Evolutionary conservation across 2,329 filamentous ascomycete genomes (phyloP), one percentile per base, ranked within the genome.

Genomic region (Neonectria sp.): DNA sequence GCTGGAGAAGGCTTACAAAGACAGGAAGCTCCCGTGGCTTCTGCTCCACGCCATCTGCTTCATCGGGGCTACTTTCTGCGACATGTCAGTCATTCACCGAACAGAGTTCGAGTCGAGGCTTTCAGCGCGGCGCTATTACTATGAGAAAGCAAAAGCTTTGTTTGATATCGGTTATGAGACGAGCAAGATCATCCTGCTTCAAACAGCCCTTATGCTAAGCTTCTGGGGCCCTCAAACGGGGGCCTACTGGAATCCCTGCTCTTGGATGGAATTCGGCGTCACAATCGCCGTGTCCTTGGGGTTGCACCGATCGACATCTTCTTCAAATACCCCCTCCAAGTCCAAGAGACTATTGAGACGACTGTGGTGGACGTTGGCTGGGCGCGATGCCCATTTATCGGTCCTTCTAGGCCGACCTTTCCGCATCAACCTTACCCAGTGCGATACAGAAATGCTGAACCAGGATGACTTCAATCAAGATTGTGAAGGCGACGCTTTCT

Each of bases 311-410:
- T 55, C 51, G 6, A n/a, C 49, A 17, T 29, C 27, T 9, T 27
- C 27, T 21, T 21, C 37, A 43, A 56, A 40, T n/a, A 48, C 43
- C 37, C 17, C 11, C 29, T 15, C 24, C n/a, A 24, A 29, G 51
- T 56, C 21, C 17, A 45, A 43, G 8, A 27, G 60, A 15, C 49
- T 61, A 6, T 46, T 61, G 24, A 24, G 35, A 6, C 48, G 58
- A 17, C n/a, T 61, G n/a, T 61, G 58, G 58, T 61, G 58, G 58
- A 46, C 21, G n/a, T 25, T 55, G 21, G 58, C 33, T 25, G 31
- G 43, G 1, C 48, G 58, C 6, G 58, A 61, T 46, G 37, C 25
- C 9, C 45, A 29, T n/a, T 27, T 31, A 9, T 25, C 31, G n/a
- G 48, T 49, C 17, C 29, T 61, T 6, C 24, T 61, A 17, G 49